These are phyloP conservation scores for Ophiocordyceps camponoti-saundersi DNA, from an alignment of 2,329 filamentous ascomycete genomes.

Conservation along the genomic window DNA sequence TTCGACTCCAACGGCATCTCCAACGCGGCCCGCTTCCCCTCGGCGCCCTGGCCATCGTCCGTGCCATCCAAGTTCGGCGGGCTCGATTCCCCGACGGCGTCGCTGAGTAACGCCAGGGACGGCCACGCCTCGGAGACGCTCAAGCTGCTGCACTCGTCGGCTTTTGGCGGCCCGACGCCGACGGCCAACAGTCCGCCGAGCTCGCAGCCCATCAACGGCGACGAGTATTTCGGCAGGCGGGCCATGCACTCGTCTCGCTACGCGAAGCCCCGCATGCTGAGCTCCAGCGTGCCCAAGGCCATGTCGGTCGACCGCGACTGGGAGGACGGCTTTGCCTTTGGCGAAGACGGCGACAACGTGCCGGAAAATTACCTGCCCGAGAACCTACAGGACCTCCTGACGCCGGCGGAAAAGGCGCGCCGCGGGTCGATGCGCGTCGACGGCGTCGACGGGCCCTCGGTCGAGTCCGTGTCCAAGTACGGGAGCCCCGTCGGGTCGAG, in stretches of 20 bases:
- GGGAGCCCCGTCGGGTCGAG: constrained; percentile 43
- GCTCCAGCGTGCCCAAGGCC: constrained; percentile 50
- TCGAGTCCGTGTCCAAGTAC: constrained; percentile 36
- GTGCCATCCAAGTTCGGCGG: constrained; percentile 85
- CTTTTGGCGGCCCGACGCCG: constrained; percentile 41
- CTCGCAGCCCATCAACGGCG: constrained; percentile 32
- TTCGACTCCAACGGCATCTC: constrained; percentile 95
- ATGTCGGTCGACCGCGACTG: constrained; percentile 47
- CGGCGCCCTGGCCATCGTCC: constrained; percentile 75
- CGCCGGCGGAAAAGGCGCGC: constrained; percentile 49
- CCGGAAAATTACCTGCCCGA: constrained; percentile 52
- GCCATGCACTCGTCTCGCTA: constrained; percentile 52
- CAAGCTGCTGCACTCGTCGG: constrained; percentile 48
- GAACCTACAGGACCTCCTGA: constrained; percentile 47
- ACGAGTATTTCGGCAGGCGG: constrained; percentile 54
- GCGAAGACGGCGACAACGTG: constrained; percentile 51
- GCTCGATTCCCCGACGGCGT: constrained; percentile 68
- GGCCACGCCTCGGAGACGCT: constrained; percentile 44
- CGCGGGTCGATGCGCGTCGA: constrained; percentile 42
- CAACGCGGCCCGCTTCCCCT: constrained; percentile 63
- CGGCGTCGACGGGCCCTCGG: constrained; percentile 22
- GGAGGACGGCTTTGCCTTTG: constrained; percentile 54
- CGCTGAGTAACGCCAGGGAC: constrained; percentile 46
- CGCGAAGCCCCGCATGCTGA: constrained; percentile 49
- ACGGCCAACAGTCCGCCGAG: constrained; percentile 28